Percentiles rank a stretch among this genome's conserved stretches.
Conservation (phyloP, 129 eudicot species). For the Daucus carota region DNA sequence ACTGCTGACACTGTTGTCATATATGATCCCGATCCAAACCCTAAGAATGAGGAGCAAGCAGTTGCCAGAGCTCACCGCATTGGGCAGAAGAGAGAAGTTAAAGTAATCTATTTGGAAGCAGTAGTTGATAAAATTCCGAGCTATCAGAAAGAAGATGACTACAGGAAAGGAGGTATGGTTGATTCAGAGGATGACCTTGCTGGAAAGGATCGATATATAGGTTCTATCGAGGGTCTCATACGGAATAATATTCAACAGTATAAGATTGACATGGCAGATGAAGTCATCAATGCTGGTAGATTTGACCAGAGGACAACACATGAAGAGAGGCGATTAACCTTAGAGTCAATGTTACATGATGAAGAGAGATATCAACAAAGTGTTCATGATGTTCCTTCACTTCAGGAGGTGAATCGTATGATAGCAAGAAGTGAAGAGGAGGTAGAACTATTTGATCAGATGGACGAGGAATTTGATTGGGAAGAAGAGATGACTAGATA, state of each 20-base stretch:
- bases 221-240: constrained; percentile 89
- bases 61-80: constrained; percentile 98
- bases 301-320: constrained; percentile 99
- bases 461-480: constrained; percentile 98
- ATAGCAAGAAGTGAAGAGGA: constrained; percentile 98
- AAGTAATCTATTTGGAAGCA: constrained; percentile 93
- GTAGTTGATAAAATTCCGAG: constrained; percentile 89
- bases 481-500: constrained; percentile 78
- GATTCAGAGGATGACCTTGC: constrained; percentile 97
- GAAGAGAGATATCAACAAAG: constrained; percentile 96
- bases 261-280: constrained; percentile 99
- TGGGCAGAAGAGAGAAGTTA: constrained; percentile 95
- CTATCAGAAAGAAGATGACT: constrained; percentile 85
- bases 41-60: constrained; percentile 94
- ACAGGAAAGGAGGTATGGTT: constrained; percentile 51
- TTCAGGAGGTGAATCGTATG: constrained; percentile 93
- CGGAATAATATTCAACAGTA: constrained; percentile 93
- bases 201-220: constrained; percentile 93
- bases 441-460: constrained; percentile 85
- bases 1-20: constrained; percentile 95
- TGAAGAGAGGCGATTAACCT: constrained; percentile 89
- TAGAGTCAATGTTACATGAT: constrained; percentile 81
- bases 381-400: constrained; percentile 90
- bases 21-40: constrained; percentile 96
- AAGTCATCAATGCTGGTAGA: constrained; percentile 95